These are phyloP conservation scores for Tephrocybe rancida DNA, from an alignment of 768 basidiomycete species.

Conservation along the genomic window DNA sequence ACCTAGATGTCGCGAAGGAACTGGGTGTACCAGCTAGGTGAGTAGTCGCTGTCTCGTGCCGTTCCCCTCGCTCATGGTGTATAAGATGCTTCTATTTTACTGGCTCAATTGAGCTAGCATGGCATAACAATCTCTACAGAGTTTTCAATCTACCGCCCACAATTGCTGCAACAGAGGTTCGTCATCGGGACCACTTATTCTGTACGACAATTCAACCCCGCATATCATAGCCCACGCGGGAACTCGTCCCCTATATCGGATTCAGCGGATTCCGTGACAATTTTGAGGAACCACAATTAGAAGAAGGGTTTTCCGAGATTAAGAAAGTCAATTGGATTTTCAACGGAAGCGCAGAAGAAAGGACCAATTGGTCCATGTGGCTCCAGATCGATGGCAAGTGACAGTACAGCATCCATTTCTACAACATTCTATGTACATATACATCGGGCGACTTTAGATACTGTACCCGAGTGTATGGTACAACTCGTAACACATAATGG, in stretches of 20 bases:
- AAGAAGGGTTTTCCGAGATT: conserved; percentile 81
- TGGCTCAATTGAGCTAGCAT: conserved; percentile 78
- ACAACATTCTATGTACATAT: neutral
- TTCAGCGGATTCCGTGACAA: conserved; percentile 58
- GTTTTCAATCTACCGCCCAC: conserved; percentile 61
- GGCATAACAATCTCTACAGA: conserved; percentile 94
- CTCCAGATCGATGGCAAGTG: conserved; percentile 76
- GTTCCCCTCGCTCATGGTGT: neutral
- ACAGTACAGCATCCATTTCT: conserved; percentile 11
- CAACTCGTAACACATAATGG: no score
- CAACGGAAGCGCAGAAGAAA: conserved; percentile 73
- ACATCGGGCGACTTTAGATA: no score
- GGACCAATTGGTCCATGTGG: conserved; percentile 81
- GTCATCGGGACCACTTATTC: neutral
- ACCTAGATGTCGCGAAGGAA: conserved; percentile 67
- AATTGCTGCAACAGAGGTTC: conserved; percentile 42
- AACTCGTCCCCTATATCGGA: conserved; percentile 59
- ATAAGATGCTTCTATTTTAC: conserved; percentile 75
- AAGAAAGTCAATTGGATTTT: conserved; percentile 81
- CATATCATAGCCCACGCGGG: conserved; percentile 42
- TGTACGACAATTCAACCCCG: neutral
- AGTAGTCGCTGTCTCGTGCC: conserved; percentile 1
- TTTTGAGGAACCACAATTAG: conserved; percentile 64
- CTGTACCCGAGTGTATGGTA: no score
- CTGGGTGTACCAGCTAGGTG: conserved; percentile 60